Percentiles rank a stretch among this genome's conserved stretches.
These are phyloP conservation scores for Aspergillus floridensis DNA, from an alignment of 2,329 filamentous ascomycete species.

Conservation along the genomic window DNA sequence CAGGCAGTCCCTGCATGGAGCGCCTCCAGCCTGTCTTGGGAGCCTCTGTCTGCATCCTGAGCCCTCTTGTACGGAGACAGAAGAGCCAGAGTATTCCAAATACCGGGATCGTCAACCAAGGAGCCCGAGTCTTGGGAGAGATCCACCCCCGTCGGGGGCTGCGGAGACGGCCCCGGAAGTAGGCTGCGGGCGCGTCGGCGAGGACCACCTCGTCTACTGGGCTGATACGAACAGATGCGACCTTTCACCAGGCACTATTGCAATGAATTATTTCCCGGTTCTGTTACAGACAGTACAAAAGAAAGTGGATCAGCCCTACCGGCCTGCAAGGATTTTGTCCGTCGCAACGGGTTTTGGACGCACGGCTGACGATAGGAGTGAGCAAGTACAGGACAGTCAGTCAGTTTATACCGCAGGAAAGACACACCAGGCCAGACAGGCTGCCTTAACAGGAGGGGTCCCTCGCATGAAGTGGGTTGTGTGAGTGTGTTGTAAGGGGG, in stretches of 20 bases:
- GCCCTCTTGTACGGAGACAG: slow-evolving; percentile 14
- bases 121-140: not conserved
- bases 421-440: slow-evolving; percentile 19
- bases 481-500: not conserved
- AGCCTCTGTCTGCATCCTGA: not conserved
- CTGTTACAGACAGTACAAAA: too few species aligned
- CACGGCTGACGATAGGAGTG: slow-evolving; percentile 12
- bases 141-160: not conserved
- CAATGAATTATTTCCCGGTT: too few species aligned
- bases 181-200: slow-evolving; percentile 19
- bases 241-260: not conserved
- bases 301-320: slow-evolving; percentile 13
- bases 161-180: not conserved
- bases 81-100: slow-evolving; percentile 18
- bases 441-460: slow-evolving; percentile 10
- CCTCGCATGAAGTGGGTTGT: not conserved
- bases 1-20: not conserved
- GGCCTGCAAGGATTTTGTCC: slow-evolving; percentile 21
- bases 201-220: slow-evolving; percentile 24
- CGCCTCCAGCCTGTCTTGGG: not conserved
- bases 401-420: too few species aligned
- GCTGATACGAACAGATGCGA: slow-evolving; percentile 9
- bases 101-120: slow-evolving; percentile 11
- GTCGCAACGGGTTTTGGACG: slow-evolving; percentile 26
- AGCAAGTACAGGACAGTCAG: not conserved